These are phyloP conservation scores for Neopestalotiopsis sp. DNA, from an alignment of 2,329 filamentous ascomycete genomes.

Conservation along the genomic window DNA sequence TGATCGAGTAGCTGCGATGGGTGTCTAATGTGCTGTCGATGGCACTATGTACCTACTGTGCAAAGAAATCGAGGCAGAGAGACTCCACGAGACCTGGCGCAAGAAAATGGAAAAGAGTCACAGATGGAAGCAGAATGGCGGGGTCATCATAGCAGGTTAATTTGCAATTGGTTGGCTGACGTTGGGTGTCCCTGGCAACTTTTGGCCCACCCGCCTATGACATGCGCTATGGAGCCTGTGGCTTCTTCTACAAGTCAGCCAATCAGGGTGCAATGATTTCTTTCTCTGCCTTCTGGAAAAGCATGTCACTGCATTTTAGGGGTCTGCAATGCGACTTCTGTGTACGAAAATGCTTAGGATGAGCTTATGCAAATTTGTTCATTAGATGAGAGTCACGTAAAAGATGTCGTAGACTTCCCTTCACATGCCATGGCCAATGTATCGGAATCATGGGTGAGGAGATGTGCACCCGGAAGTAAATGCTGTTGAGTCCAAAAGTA, in stretches of 20 bases:
- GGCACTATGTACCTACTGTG: neutral
- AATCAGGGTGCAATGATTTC: neutral
- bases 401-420: too few relatives aligned
- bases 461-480: too few relatives aligned
- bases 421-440: too few relatives aligned
- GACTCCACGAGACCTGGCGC: conserved; percentile 4
- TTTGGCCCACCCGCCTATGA: neutral
- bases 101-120: conserved; percentile 16
- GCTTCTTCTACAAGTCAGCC: neutral
- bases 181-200: neutral
- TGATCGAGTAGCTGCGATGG: neutral
- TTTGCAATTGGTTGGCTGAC: conserved; percentile 15
- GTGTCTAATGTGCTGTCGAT: neutral
- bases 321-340: neutral
- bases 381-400: neutral
- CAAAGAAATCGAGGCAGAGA: neutral
- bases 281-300: neutral
- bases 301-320: neutral
- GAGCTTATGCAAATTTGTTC: neutral
- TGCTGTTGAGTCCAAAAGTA: too few relatives aligned
- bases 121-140: neutral
- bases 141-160: conserved; percentile 1
- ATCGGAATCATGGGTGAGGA: too few relatives aligned
- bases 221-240: neutral
- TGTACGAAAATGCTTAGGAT: neutral